phyloP scores from a whole-genome alignment of 2,329 filamentous ascomycete species.

The Diaporthe ilicicola region DNA sequence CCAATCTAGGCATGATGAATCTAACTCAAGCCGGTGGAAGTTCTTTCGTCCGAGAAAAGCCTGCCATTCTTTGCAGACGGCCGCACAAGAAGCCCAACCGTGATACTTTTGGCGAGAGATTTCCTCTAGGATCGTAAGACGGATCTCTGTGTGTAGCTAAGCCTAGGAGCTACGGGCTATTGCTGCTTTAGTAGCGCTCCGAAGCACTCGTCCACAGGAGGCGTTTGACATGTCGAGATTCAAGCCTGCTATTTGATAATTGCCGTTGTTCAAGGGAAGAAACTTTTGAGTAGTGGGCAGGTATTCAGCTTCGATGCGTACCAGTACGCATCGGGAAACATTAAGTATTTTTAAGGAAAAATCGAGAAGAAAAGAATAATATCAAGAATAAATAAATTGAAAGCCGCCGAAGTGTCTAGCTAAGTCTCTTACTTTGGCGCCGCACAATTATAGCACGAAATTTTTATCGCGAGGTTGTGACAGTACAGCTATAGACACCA shows the following conservation, averaged over 20 bases:
- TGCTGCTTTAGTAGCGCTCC: conserved; percentile 17
- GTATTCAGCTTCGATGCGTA: no score
- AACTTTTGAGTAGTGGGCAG: no score
- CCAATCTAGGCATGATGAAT: neutral
- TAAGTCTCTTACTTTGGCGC: no score
- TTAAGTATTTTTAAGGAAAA: no score
- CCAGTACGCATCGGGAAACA: no score
- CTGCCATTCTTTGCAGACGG: conserved; percentile 48
- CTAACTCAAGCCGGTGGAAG: neutral
- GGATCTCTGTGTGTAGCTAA: conserved; percentile 42
- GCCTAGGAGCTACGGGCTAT: conserved; percentile 28
- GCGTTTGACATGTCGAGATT: neutral
- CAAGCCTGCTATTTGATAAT: neutral
- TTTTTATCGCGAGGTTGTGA: no score
- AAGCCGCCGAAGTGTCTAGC: no score
- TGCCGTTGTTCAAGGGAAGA: neutral
- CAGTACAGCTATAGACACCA: no score
- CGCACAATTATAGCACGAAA: no score
- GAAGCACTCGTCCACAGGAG: conserved; percentile 12
- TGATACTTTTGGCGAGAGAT: conserved; percentile 40
- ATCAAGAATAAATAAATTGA: no score
- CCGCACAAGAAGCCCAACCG: conserved; percentile 44
- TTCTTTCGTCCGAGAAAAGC: conserved; percentile 41
- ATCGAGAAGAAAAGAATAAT: no score
- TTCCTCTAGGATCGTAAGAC: conserved; percentile 42